Base-by-base conservation (phyloP, 345 rosid species). In the Citrus inodora region DNA sequence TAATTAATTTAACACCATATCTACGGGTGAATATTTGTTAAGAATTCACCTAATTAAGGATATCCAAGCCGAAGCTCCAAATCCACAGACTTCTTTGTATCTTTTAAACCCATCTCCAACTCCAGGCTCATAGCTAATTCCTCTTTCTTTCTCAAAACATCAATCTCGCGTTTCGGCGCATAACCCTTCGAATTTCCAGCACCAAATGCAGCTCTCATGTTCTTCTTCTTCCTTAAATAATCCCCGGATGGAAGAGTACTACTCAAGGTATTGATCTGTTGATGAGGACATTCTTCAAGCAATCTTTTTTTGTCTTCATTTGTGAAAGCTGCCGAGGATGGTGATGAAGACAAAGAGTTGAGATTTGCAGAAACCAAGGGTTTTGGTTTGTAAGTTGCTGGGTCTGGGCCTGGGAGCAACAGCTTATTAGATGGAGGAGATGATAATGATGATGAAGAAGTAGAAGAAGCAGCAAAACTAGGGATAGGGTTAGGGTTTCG, bases 1-100 rank as follows among this genome's bases (percentile, higher is more conserved):
- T 14, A 24, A 72, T 3, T 59, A 53, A 21, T 32, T 46, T 46
- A 46, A 46, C 17, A 11, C 51, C 51, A 3, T 35, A 35, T 28
- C 35, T 7, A 33, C 40, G 35, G 17, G 5, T 56, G 24, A 70
- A 70, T 21, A 27, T 22, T 68, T 19, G 55, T n/a, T 19, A 70
- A 70, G 73, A 42, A 62, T n/a, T 61, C 48, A 71, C 75, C 56
- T 73, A 76, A 61, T 82, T 46, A 46, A 46, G 51, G 79, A 79
- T 78, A 82, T 25, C 94, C 94, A 67, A 90, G 94, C 80, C 92
- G 85, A 82, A 90, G 94, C 85, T 90, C 94, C 85, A 90, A 90
- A 81, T 90, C 94, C 73, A 90, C 71, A 73, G 80, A 87, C 62
- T 86, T 87, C 46, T 82, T 82, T 5, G 89, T 81, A 73, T 85